A percentile compares a stretch with the other conserved stretches of the same genome.
phyloP scores from a whole-genome alignment of 371 early-diverging fungal species.

The Catenaria anguillulae region DNA sequence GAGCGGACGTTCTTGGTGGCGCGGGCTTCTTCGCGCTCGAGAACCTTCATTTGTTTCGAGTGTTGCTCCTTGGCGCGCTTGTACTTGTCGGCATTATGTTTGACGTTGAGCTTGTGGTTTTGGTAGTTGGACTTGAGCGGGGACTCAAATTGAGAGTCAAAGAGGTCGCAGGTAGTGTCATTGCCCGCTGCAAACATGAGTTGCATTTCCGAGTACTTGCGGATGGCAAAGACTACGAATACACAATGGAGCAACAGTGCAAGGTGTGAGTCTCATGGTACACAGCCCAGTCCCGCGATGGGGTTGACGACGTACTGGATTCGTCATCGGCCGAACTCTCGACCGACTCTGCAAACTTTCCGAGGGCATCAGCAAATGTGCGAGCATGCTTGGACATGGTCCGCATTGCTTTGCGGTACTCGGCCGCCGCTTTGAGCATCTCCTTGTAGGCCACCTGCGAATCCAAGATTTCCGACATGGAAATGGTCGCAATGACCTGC shows the following conservation, averaged over 20 bases:
- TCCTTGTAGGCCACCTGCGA: constrained; percentile 1
- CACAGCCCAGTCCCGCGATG: too few relatives aligned
- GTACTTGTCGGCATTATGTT: not conserved
- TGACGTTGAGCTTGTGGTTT: not conserved
- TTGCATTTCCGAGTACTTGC: not conserved
- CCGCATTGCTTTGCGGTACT: not conserved
- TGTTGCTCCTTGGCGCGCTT: not conserved
- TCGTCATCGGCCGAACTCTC: not conserved
- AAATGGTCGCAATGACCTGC: not conserved
- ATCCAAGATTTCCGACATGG: not conserved
- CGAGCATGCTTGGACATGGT: not conserved
- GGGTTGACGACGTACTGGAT: not conserved
- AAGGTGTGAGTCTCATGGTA: too few relatives aligned
- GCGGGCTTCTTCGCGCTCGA: not conserved
- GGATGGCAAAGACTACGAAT: not conserved
- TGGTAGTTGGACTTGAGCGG: not conserved
- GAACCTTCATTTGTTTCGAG: not conserved
- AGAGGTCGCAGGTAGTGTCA: not conserved
- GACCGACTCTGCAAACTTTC: not conserved
- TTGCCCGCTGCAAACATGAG: not conserved
- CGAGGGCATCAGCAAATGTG: not conserved
- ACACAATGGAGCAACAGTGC: too few relatives aligned
- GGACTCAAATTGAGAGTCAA: not conserved
- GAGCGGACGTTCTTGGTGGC: not conserved
- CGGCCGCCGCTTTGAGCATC: not conserved